Evolutionary conservation across 495 filamentous ascomycete genomes (phyloP), one percentile per base, ranked within the genome.

Genomic region (Neurospora sp.): DNA sequence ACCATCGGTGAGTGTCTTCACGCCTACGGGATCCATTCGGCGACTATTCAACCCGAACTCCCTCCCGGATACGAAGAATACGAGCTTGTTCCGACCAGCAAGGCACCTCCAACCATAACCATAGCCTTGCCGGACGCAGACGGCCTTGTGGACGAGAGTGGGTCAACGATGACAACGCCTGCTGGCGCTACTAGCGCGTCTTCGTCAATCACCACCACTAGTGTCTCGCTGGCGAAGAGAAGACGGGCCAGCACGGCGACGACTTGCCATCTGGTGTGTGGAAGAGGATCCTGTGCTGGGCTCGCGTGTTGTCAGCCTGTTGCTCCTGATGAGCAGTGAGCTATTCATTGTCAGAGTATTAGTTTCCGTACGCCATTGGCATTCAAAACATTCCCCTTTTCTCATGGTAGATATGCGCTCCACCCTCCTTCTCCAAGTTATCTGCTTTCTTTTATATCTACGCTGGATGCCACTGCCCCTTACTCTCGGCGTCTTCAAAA

Each of bases 11-110:
- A 90, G 49, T 98, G 95, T 81, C 87, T 98, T 10, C 95, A 97
- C 78, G 94, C 91, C 40, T 97, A 96, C 75, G 95, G 95, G 14
- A 96, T 98, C 74, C 95, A 97, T 81, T 95, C 92, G 0, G 91
- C 90, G 0, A 98, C 95, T 4, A 91, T 98, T 69, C 95, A 98
- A 81, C 95, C 95, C 0, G 95, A 98, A 78, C 79, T 88, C 16
- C 37, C 60, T 44, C 70, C 40, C 18, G 31, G 49, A 71, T n/a
- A 31, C 27, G 54, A 35, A 66, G 54, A 66, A 27, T 66, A 66
- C 54, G 54, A 66, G 54, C 54, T 66, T 66, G 54, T 35, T 8
- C 54, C 54, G 12, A 16, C 54, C 54, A 35, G 54, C 6, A 66
- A 66, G 27, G 27, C 27, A 18, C 27, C 14, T 23, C 12, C 12